Percentiles rank a stretch among this genome's conserved stretches.
Conservation (phyloP, 2,329 filamentous ascomycete species). For the Fusarium mexicanum region DNA sequence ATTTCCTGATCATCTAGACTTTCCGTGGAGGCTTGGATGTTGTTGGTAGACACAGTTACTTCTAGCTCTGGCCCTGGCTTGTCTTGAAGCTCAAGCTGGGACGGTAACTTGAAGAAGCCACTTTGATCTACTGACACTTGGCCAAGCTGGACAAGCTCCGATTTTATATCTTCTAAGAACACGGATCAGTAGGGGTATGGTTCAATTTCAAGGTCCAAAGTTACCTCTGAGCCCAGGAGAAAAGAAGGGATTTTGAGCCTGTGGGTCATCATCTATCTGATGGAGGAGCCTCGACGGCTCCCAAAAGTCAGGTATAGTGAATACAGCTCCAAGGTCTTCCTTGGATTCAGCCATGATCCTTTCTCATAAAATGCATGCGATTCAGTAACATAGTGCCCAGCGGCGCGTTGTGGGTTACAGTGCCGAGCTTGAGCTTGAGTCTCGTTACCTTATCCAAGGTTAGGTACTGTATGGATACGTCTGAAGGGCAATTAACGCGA, state of each 20-base stretch:
- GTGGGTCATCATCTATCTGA: constrained; percentile 29
- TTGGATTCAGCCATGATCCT: constrained; percentile 50
- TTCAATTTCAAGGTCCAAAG: not conserved
- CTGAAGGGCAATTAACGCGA: constrained; percentile 27
- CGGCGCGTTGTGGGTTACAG: not conserved
- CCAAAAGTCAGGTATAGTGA: constrained; percentile 71
- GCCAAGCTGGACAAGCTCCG: constrained; percentile 29
- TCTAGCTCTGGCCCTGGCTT: not conserved
- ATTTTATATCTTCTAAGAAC: constrained; percentile 15
- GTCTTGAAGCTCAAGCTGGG: constrained; percentile 23
- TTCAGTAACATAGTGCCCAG: constrained; percentile 19
- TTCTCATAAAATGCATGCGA: not conserved
- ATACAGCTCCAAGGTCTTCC: constrained; percentile 63
- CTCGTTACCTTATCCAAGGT: not conserved
- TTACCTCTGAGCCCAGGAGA: constrained; percentile 50
- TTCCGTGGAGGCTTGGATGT: constrained; percentile 2
- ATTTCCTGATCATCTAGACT: constrained; percentile 11
- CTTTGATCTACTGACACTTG: constrained; percentile 36
- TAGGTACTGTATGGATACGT: not conserved
- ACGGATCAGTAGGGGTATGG: not conserved
- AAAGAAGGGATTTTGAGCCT: constrained; percentile 54
- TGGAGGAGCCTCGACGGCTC: constrained; percentile 62
- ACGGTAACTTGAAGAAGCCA: constrained; percentile 47
- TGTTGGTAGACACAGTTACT: constrained; percentile 3
- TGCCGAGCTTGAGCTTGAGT: not conserved